Evolutionary conservation across 176 grass and related monocot species (phyloP).

Genomic region (Alloteropsis semialata): DNA sequence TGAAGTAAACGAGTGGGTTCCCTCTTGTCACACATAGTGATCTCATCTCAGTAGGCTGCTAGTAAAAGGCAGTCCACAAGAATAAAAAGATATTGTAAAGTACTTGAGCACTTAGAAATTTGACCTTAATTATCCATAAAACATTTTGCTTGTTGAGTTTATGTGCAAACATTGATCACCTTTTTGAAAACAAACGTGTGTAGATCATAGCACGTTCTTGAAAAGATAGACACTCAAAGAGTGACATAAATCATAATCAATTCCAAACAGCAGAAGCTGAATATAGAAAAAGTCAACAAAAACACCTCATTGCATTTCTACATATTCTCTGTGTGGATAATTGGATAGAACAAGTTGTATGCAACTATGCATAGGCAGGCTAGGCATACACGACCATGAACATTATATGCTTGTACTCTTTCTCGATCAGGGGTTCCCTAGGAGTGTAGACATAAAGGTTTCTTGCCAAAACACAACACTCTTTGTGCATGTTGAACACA

Average conservation of each 20-base stretch:
- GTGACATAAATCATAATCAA: not conserved
- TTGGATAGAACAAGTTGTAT: not conserved
- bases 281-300: not conserved
- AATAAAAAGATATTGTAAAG: slow-evolving; percentile 33
- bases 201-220: slow-evolving; percentile 13
- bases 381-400: not conserved
- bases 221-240: not conserved
- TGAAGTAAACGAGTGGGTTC: not conserved
- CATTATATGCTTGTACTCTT: not conserved
- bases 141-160: not conserved
- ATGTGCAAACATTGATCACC: not conserved
- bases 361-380: not conserved
- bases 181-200: not conserved
- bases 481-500: not conserved
- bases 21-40: slow-evolving; percentile 16
- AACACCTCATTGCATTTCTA: not conserved
- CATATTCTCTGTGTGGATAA: not conserved
- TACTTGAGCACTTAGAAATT: slow-evolving; percentile 16
- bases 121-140: not conserved
- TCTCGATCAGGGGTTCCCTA: not conserved
- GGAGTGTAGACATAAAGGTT: not conserved
- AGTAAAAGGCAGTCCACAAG: not conserved
- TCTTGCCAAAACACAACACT: not conserved
- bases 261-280: too few species aligned
- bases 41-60: not conserved